phyloP scores from a whole-genome alignment of 2,329 filamentous ascomycete species.

The Pestalotiopsis sp. region DNA sequence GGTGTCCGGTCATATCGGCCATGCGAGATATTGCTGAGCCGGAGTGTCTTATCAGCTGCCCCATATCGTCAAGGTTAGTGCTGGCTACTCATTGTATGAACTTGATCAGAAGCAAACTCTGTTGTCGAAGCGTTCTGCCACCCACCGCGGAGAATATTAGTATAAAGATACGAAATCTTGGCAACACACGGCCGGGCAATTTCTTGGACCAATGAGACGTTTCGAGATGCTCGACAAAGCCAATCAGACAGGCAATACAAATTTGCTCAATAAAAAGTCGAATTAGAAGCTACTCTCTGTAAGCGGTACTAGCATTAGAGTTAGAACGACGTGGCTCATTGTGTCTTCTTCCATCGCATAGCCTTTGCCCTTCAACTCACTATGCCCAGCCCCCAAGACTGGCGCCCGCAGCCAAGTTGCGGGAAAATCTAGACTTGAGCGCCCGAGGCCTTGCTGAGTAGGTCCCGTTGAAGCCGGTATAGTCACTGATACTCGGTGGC shows the following conservation, averaged over 20 bases:
- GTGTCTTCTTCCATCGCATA: too few species aligned
- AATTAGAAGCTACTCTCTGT: too few species aligned
- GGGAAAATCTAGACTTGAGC: neutral
- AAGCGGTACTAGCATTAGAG: too few species aligned
- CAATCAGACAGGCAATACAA: too few species aligned
- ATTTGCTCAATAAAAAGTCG: too few species aligned
- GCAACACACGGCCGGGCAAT: neutral
- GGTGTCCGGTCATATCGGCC: neutral
- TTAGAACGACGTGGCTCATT: too few species aligned
- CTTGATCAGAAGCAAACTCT: neutral
- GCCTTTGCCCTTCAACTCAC: neutral
- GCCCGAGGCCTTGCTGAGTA: neutral
- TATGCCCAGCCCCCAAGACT: neutral
- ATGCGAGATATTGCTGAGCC: neutral
- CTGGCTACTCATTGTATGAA: neutral
- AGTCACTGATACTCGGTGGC: slow-evolving; percentile 58
- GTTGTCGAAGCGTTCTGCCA: neutral
- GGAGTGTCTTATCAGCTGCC: neutral
- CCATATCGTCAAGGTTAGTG: neutral
- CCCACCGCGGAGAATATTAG: neutral
- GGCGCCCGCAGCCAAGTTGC: neutral
- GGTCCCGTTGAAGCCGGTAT: slow-evolving; percentile 21
- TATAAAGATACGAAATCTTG: neutral
- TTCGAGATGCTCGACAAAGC: too few species aligned
- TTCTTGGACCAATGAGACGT: neutral